These are phyloP conservation scores for Fusarium circinatum DNA, from an alignment of 2,329 filamentous ascomycete species.

Conservation along the genomic window DNA sequence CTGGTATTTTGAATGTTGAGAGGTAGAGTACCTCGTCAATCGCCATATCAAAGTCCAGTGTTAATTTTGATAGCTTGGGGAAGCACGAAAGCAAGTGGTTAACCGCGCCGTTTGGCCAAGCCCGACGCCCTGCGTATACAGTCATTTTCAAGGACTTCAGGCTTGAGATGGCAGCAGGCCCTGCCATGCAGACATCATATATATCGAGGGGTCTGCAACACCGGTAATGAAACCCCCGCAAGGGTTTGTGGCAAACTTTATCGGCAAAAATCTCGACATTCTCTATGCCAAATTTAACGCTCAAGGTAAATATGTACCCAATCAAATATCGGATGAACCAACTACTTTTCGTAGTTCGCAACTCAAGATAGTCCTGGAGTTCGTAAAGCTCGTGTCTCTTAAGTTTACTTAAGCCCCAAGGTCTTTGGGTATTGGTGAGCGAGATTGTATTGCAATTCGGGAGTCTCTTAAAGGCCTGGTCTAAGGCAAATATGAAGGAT, in stretches of 20 bases:
- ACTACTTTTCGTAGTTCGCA: no score
- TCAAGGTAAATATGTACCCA: not conserved
- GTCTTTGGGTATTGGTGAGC: not conserved
- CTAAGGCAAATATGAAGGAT: not conserved
- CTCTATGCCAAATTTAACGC: not conserved
- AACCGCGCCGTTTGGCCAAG: not conserved
- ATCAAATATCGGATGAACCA: not conserved
- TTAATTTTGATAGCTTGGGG: not conserved
- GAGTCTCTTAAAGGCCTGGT: not conserved
- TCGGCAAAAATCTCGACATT: not conserved
- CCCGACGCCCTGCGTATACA: not conserved
- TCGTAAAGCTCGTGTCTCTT: no score
- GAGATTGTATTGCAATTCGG: not conserved
- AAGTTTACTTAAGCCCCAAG: not conserved
- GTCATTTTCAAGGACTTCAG: not conserved
- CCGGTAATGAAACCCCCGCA: no score
- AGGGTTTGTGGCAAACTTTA: not conserved
- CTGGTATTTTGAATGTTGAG: not conserved
- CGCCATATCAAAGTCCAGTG: not conserved
- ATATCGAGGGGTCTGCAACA: not conserved
- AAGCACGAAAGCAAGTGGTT: not conserved
- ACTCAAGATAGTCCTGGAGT: not conserved
- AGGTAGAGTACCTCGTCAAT: not conserved
- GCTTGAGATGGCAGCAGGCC: not conserved
- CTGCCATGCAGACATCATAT: not conserved